These are phyloP conservation scores for Ceratocystis variospora DNA, from an alignment of 2,329 filamentous ascomycete genomes.

Conservation along the genomic window DNA sequence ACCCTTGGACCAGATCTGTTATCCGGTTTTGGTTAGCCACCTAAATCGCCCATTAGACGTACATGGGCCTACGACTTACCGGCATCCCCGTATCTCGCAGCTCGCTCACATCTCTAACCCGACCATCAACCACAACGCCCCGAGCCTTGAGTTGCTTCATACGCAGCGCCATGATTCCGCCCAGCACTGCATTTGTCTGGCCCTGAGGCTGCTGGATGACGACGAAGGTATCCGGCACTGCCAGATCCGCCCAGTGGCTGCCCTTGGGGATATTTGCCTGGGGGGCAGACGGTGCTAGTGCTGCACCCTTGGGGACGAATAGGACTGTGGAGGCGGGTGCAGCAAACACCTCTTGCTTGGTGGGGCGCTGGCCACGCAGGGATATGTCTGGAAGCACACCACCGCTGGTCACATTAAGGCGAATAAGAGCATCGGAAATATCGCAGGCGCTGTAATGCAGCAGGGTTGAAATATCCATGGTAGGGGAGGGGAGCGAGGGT, in stretches of 20 bases:
- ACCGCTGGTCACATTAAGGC: conserved; percentile 50
- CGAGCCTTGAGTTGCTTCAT: conserved; percentile 49
- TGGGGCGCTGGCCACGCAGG: conserved; percentile 22
- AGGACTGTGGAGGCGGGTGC: conserved; percentile 47
- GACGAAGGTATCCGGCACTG: conserved; percentile 45
- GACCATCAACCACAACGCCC: conserved; percentile 53
- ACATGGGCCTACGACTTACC: conserved; percentile 28
- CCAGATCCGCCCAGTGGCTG: conserved; percentile 56
- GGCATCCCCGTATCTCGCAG: conserved; percentile 42
- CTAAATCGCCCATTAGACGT: no score
- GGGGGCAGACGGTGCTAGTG: conserved; percentile 21
- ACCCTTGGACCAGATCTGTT: conserved; percentile 41
- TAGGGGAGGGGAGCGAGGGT: background rate
- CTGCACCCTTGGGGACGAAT: conserved; percentile 46
- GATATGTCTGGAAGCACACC: conserved; percentile 50
- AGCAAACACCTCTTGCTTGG: background rate
- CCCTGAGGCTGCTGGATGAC: conserved; percentile 51
- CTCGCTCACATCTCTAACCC: conserved; percentile 52
- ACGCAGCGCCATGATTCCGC: conserved; percentile 61
- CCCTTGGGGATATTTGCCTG: conserved; percentile 40
- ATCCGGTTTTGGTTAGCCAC: background rate
- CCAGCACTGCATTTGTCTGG: conserved; percentile 57
- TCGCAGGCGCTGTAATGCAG: conserved; percentile 37
- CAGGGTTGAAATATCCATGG: conserved; percentile 21
- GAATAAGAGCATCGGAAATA: conserved; percentile 60